phyloP scores from a whole-genome alignment of 164 flowering plant genomes.

The Liquidambar formosana region DNA sequence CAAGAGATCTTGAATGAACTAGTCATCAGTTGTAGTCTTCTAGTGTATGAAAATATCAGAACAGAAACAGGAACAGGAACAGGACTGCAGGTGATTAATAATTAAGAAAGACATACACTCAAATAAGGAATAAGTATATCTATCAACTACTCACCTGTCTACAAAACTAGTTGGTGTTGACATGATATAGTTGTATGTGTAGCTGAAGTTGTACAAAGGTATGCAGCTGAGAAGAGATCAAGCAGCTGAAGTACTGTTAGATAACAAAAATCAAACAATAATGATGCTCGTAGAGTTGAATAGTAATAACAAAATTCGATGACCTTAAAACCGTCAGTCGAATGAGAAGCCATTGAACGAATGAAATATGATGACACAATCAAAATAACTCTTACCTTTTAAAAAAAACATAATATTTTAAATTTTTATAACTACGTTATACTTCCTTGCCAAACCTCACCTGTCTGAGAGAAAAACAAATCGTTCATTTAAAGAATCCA shows the following conservation, averaged over 20 bases:
- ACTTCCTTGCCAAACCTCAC: constrained; percentile 51
- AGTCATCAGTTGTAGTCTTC: too few relatives aligned
- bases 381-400: neutral
- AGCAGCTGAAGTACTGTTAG: constrained; percentile 22
- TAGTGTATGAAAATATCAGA: too few relatives aligned
- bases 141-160: constrained; percentile 68
- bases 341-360: neutral
- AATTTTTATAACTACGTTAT: too few relatives aligned
- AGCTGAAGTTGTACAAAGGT: constrained; percentile 96
- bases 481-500: constrained; percentile 69
- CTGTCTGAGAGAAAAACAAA: constrained; percentile 94
- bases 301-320: too few relatives aligned
- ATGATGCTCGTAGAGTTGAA: neutral
- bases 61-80: too few relatives aligned
- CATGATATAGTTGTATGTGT: constrained; percentile 88
- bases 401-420: too few relatives aligned
- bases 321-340: neutral
- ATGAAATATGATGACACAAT: neutral
- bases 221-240: constrained; percentile 78
- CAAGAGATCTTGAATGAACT: too few relatives aligned
- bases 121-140: neutral
- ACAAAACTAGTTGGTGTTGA: constrained; percentile 92
- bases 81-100: too few relatives aligned
- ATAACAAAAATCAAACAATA: neutral
- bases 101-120: too few relatives aligned